Evolutionary conservation across 1,284 basidiomycete genomes (phyloP).

Genomic region (Schizophyllum amplum): DNA sequence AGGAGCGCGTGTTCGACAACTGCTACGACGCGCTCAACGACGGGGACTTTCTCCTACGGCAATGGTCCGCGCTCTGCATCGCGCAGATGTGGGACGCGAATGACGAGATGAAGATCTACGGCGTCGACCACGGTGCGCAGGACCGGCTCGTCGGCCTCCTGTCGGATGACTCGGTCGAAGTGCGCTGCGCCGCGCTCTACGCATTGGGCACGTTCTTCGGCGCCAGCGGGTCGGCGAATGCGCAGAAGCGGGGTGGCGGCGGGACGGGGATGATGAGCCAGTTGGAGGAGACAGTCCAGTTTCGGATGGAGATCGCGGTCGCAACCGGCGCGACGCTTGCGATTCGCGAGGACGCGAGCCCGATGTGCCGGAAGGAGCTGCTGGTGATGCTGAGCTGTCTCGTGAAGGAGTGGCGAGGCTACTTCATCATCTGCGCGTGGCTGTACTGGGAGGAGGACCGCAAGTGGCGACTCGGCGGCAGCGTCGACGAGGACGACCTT

Average conservation of each 20-base stretch:
- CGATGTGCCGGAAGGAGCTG: slow-evolving; percentile 94
- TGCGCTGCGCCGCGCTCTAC: slow-evolving; percentile 86
- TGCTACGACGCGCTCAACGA: slow-evolving; percentile 85
- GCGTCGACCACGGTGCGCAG: slow-evolving; percentile 77
- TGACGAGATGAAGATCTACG: slow-evolving; percentile 86
- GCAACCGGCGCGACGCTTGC: slow-evolving; percentile 71
- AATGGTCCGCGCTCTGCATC: slow-evolving; percentile 93
- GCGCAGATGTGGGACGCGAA: slow-evolving; percentile 94
- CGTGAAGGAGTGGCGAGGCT: slow-evolving; percentile 93
- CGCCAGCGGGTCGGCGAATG: slow-evolving; percentile 69
- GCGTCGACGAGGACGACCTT: slow-evolving; percentile 48
- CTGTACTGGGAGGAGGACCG: slow-evolving; percentile 86
- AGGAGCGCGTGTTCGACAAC: slow-evolving; percentile 83
- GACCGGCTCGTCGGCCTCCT: slow-evolving; percentile 81
- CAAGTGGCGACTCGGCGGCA: slow-evolving; percentile 38
- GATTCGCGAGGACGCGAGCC: slow-evolving; percentile 90
- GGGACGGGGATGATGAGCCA: slow-evolving; percentile 83
- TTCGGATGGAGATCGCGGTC: slow-evolving; percentile 72
- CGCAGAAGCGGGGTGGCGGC: slow-evolving; percentile 67
- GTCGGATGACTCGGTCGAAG: slow-evolving; percentile 87
- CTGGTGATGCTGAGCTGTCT: slow-evolving; percentile 88
- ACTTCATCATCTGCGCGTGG: slow-evolving; percentile 95
- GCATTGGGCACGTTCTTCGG: slow-evolving; percentile 93
- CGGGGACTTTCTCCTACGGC: slow-evolving; percentile 86
- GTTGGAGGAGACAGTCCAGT: slow-evolving; percentile 73